Evolutionary conservation across 352 stramenopile species (phyloP), one percentile per base, ranked within the genome.

Genomic region (Globisporangium sylvaticum): DNA sequence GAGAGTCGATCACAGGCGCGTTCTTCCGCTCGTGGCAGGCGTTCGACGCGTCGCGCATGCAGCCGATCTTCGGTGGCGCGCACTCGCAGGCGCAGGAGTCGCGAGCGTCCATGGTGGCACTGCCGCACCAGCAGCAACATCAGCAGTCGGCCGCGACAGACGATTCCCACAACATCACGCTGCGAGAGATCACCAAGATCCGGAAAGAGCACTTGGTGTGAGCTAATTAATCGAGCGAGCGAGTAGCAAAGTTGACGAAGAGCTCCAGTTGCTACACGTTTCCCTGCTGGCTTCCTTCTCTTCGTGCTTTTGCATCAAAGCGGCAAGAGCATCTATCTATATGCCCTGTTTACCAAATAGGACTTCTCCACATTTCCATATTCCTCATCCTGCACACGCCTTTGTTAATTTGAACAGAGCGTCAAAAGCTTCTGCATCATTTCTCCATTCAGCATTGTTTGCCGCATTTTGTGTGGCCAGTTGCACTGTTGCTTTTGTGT

Each of bases 11-110:
- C 39, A 89, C 78, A 1, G 75, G 77, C 22, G 73, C 77, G 39
- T 90, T 94, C 64, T 90, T 94, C 69, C 86, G 82, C 22, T 82
- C 76, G 48, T 95, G 87, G 87, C 81, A 94, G 68, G 73, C 74
- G 10, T 92, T 95, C 66, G 87, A 95, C 65, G 74, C 74, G 31
- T 80, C 75, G 52, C 92, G 89, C 73, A 87, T 95, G 79, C 85
- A 94, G 66, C 87, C 84, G 18, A 80, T 91, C 32, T 95, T 95
- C 60, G 87, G 87, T 42, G 85, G 87, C n/a, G 54, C 54, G 20
- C 77, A 70, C 50, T 79, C 79, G 44, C 53, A 62, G 62, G 53
- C 37, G 24, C 25, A 34, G 66, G 61, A 18, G 60, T 68, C 46
- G 54, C 66, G 3, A n/a, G 44, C 22, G 48, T 58, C 55, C 44